Evolutionary conservation across 192 early-diverging fungal genomes (phyloP).

Genomic region (Backusella psychrophila): DNA sequence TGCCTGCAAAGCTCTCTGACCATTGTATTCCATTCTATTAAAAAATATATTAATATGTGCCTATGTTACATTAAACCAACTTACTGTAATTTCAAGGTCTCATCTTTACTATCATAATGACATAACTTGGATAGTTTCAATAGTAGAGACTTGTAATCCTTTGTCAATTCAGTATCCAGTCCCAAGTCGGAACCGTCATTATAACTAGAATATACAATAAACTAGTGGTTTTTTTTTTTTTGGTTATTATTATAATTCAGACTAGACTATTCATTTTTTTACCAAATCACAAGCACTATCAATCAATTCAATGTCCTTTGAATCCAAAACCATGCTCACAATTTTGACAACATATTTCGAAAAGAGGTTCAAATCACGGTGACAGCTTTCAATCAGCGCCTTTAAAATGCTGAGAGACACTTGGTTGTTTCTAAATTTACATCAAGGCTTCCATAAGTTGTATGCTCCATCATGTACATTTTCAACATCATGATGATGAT

Average conservation of each 20-base stretch:
- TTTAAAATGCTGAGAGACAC: conserved; percentile 76
- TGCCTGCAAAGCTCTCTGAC: conserved; percentile 62
- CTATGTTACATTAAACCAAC: conserved; percentile 5
- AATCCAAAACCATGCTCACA: conserved; percentile 53
- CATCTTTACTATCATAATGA: conserved; percentile 28
- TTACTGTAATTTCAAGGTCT: conserved; percentile 26
- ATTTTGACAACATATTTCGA: conserved; percentile 76
- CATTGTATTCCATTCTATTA: conserved; percentile 42
- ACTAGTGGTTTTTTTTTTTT: conserved; percentile 34
- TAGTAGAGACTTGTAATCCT: conserved; percentile 56
- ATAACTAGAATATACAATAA: conserved; percentile 65
- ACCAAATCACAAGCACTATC: conserved; percentile 61
- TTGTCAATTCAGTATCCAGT: conserved; percentile 61
- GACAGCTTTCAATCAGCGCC: conserved; percentile 66
- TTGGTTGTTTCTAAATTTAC: conserved; percentile 49
- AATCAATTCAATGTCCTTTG: conserved; percentile 57
- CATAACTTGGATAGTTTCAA: conserved; percentile 51
- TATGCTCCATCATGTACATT: not conserved
- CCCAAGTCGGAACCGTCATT: conserved; percentile 69
- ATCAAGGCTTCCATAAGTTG: not conserved
- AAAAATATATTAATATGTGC: not conserved
- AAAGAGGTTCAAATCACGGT: conserved; percentile 76
- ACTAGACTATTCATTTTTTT: not conserved
- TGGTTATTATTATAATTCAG: not conserved
- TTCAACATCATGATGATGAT: not conserved